Base-by-base conservation (phyloP, 495 filamentous ascomycete genomes). In the Xeromyces bisporus region DNA sequence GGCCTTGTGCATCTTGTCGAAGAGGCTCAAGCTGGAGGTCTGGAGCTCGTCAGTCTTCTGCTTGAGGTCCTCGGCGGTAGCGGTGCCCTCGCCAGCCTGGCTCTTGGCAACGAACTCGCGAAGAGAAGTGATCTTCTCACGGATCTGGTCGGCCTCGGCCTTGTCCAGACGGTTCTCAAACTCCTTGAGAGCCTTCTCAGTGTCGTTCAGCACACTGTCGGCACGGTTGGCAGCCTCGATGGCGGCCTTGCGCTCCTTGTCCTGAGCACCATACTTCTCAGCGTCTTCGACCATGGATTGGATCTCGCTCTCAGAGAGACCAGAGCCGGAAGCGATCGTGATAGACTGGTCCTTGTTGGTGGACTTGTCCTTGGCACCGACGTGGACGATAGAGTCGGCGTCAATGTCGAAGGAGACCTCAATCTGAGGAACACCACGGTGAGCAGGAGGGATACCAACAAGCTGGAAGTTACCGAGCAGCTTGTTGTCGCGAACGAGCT, bases 381-480 rank as follows among this genome's bases (percentile, higher is more conserved):
- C 89, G 68, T 96, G 91, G 42, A 97, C 87, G 41, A 97, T 96
- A 23, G 86, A 93, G 58, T 97, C 89, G 44, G 89, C 91, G 44
- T 97, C 89, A 50, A 97, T 97, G 64, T 97, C 89, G 65, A 97
- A 97, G 46, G 89, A 93, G 42, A 97, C 89, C 71, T 97, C 89
- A 35, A 97, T 69, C 58, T 97, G 89, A 38, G 89, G 89, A 30
- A 96, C 84, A 66, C 89, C 89, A 59, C 89, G 85, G 69, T 92
- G 86, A 32, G 89, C 89, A 33, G 89, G 89, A 20, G 89, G 89
- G 39, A 97, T 94, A 35, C 89, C 89, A 48, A 93, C 84, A 37
- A 97, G 79, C 71, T 97, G 89, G 80, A 97, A 97, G 80, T 97
- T 96, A 23, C 89, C 89, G 12, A 97, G 75, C 36, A 97, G 66